phyloP scores from a whole-genome alignment of 306 rosid species.

The Casuarina cunninghamiana region DNA sequence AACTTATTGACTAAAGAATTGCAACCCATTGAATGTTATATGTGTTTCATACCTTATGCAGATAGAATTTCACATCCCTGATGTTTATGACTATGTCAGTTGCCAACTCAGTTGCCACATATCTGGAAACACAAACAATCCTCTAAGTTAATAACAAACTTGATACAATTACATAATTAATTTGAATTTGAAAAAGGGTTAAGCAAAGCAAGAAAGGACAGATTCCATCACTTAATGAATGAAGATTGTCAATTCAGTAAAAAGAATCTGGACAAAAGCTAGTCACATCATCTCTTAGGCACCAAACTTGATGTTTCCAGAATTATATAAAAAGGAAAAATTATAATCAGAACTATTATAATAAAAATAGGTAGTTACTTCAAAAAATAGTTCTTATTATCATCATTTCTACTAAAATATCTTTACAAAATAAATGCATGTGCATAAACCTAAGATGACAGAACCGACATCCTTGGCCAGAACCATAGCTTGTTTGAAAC shows the following conservation, averaged over 20 bases:
- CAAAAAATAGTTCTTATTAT: too few relatives aligned
- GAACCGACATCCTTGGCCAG: neutral
- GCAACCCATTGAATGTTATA: constrained; percentile 22
- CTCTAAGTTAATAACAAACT: constrained; percentile 22
- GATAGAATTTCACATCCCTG: constrained; percentile 73
- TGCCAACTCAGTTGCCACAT: constrained; percentile 72
- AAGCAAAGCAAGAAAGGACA: neutral
- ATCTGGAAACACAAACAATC: constrained; percentile 47
- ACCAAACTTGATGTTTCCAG: neutral
- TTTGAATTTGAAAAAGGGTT: neutral
- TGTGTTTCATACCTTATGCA: constrained; percentile 78
- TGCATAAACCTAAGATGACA: neutral
- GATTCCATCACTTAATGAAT: neutral
- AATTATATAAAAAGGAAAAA: neutral
- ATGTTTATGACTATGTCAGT: constrained; percentile 68
- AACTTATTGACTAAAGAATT: constrained; percentile 13
- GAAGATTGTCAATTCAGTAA: neutral
- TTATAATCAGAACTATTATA: neutral
- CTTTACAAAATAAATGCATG: neutral
- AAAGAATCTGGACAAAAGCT: neutral
- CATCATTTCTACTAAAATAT: too few relatives aligned
- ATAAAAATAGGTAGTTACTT: too few relatives aligned
- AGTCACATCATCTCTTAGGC: neutral
- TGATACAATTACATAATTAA: constrained; percentile 4
- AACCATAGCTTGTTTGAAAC: neutral